Base-by-base conservation (phyloP, 257 asterid genomes). In the Euphrasia confusa region DNA sequence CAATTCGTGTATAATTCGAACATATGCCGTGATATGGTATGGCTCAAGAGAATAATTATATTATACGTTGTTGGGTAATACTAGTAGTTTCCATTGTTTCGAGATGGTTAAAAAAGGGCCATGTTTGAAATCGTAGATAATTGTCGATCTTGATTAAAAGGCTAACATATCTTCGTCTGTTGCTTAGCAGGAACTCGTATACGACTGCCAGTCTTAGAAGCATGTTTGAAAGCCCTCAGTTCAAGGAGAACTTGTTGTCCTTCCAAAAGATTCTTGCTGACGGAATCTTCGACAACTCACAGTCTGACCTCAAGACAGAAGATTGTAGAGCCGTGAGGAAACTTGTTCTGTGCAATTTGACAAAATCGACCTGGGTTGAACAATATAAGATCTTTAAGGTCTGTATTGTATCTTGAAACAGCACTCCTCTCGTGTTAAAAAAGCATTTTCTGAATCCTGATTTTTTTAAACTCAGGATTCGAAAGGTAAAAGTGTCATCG, bases 251-350 rank as follows among this genome's bases (percentile, higher is more conserved):
- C 50, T n/a, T 85, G 65, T 70, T 75, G 58, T 76, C 79, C 67
- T 88, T 85, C 81, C 94, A 88, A 76, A 85, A 79, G 70, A 85
- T 88, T 64, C 91, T 88, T 14, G 81, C 80, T 8, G 91, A 78
- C 50, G 96, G 94, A 54, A 81, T 83, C 69, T 75, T 85, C 5
- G 94, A 85, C 65, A 80, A 76, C 80, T 74, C 91, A 4, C 40
- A 75, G 6, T 54, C 82, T 11, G 88, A 86, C 60, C 63, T 77
- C 70, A 76, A 72, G 60, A 30, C 71, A 48, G 89, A 85, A 67
- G 94, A 85, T 55, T 73, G 80, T 53, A 73, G 73, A 71, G 66
- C 58, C 71, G 59, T 88, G 69, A 88, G 81, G 87, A 79, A 77
- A 66, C 65, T 68, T 35, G 74, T 80, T 44, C 71, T 88, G 55